Evolutionary conservation across 495 filamentous ascomycete genomes (phyloP), one percentile per base, ranked within the genome.

Genomic region (Darksidea phi): DNA sequence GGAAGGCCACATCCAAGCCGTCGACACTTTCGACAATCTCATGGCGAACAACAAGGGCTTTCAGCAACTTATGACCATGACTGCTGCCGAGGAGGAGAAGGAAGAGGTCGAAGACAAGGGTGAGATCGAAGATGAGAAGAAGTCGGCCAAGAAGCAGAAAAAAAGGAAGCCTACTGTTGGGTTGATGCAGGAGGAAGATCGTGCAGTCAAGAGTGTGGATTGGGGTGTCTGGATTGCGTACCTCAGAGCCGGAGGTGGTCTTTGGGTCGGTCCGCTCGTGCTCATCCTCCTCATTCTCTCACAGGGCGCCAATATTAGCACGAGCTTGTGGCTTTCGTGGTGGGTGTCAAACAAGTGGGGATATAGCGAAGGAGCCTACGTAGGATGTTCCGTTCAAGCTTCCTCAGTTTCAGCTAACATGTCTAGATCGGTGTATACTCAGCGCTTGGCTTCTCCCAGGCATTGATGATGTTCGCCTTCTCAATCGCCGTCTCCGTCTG

Each of bases 111-210:
- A 64, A 2, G 61, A 50, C 6, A 73, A 84, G 43, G 76, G 80
- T 10, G 78, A 77, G 2, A 75, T 71, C 6, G 64, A 63, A 6
- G 74, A 76, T 6, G 72, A 67, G 26, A 74, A 76, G 18, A 75
- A 83, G 61, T 82, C 82, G 67, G 77, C 77, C 41, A 59, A 59
- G 4, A 85, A 86, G 71, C 86, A 83, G 72, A 82, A 81, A 65
- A 82, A 83, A 67, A 67, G 67, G 47, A 87, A 86, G 67, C 80
- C 77, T 36, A 79, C 76, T 23, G 79, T 75, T 20, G 84, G 79
- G 8, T 75, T 98, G 48, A 98, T 98, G 94, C 90, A 95, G 67
- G 79, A 86, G 24, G 93, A 98, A 76, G 93, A 98, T 66, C 80
- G 88, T 52, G 89, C 89, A 0, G 83, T 89, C 17, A 78, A 85